Conservation (phyloP, 306 rosid species). For the Alnus glutinosa region DNA sequence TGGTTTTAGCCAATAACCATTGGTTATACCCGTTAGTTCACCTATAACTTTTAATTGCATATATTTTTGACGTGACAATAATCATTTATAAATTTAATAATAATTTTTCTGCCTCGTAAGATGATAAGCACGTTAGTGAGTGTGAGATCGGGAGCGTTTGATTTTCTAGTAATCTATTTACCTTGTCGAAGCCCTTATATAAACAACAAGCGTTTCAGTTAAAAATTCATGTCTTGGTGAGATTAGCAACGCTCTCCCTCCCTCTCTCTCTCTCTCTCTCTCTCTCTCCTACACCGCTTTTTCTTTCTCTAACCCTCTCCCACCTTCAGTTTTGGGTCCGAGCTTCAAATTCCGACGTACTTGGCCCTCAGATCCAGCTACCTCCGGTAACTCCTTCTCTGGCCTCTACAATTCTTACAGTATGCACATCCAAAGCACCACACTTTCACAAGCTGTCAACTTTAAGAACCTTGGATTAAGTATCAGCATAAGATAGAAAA, state of each 20-base stretch:
- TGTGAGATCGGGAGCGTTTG: too few relatives aligned
- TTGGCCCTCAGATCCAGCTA: constrained; percentile 45
- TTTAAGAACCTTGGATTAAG: neutral
- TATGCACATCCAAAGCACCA: constrained; percentile 2
- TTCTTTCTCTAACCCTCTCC: constrained; percentile 23
- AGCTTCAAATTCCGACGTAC: constrained; percentile 34
- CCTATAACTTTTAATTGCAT: too few relatives aligned
- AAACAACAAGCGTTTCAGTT: too few relatives aligned
- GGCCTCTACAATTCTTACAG: constrained; percentile 16
- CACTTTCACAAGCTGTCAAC: constrained; percentile 24
- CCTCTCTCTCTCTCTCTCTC: constrained; percentile 9
- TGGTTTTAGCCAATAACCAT: too few relatives aligned
- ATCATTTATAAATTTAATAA: too few relatives aligned
- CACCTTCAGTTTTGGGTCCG: constrained; percentile 31
- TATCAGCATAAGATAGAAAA: neutral
- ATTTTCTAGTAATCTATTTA: too few relatives aligned
- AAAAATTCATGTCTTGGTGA: constrained; percentile 17
- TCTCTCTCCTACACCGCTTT: constrained; percentile 13
- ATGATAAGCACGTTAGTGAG: too few relatives aligned
- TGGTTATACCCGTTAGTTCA: too few relatives aligned
- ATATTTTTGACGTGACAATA: too few relatives aligned
- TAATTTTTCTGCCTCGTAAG: too few relatives aligned
- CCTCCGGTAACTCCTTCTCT: constrained; percentile 38
- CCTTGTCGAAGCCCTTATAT: too few relatives aligned
- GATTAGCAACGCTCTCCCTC: constrained; percentile 10